Evolutionary conservation across 139 green algal species (phyloP), one percentile per base, ranked within the genome.

Genomic region (Mychonastes homosphaera): DNA sequence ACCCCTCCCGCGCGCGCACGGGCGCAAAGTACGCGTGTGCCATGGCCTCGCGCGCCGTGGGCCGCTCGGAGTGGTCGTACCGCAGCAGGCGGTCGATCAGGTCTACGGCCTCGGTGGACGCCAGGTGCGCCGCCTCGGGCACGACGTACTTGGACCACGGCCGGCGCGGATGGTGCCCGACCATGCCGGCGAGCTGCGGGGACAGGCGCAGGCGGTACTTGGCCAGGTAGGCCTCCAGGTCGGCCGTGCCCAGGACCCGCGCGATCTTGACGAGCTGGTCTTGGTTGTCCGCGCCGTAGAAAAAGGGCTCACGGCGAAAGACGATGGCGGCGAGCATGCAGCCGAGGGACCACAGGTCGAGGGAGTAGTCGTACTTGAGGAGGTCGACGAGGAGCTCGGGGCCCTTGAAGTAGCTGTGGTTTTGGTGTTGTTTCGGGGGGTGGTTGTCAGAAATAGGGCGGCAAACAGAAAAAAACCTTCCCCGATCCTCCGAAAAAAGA

Each of bases 271-370:
- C 93, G 33, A 99, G 78, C 68, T 82, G 92, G 65, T 98, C 92
- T 63, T 96, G 94, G 74, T 99, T 98, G 79, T 98, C 92, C 61
- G 95, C 85, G 1, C 92, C 93, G 58, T 92, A 95, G 79, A 99
- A 99, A 75, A 99, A 99, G n/a, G 93, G 93, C 62, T 97, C 89
- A 64, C 95, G 94, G 27, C 87, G 75, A 73, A 96, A 98, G 26
- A 98, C 84, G 69, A 95, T 90, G 41, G 84, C 83, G 2, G 80
- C 82, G 34, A 87, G 57, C 73, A 85, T 87, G 78, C 70, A 81
- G 35, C 93, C 93, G 23, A 99, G 69, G 46, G 59, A 83, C 93
- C 93, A 99, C 80, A 99, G 79, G 77, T 99, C 93, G 47, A 99
- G 80, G 13, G 74, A 73, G 72, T 99, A 99, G 75, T 99, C 92